These are phyloP conservation scores for Chamaecrista fasciculata DNA, from an alignment of 306 rosid species.

Conservation along the genomic window DNA sequence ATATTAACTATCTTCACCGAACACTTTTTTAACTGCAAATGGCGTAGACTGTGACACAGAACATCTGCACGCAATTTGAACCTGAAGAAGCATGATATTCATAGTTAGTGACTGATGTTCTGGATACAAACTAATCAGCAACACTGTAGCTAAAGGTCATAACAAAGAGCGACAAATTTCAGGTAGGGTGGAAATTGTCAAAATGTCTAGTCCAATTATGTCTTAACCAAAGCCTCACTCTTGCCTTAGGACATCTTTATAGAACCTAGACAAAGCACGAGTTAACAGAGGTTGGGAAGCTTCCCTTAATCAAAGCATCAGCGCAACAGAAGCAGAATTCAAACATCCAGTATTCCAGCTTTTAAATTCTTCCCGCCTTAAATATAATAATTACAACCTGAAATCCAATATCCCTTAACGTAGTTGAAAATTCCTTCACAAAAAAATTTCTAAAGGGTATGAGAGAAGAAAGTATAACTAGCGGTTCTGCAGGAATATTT, in stretches of 20 bases:
- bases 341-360: neutral
- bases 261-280: neutral
- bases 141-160: neutral
- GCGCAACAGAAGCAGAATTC: neutral
- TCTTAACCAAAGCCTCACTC: slow-evolving; percentile 4
- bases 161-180: slow-evolving; percentile 2
- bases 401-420: slow-evolving; percentile 4
- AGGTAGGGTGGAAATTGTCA: neutral
- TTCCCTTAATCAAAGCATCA: neutral
- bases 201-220: slow-evolving; percentile 11
- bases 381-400: neutral
- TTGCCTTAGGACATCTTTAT: neutral
- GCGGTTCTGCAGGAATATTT: slow-evolving; percentile 2
- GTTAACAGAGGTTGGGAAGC: neutral
- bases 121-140: slow-evolving; percentile 10
- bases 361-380: neutral
- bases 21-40: neutral
- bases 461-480: neutral
- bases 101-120: slow-evolving; percentile 2
- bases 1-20: neutral
- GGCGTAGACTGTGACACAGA: neutral
- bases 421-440: neutral
- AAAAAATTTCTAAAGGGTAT: neutral
- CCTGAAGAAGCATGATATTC: neutral
- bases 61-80: neutral